Evolutionary conservation across 305 asterid genomes (phyloP).

Genomic region (Fraxinus nigra): DNA sequence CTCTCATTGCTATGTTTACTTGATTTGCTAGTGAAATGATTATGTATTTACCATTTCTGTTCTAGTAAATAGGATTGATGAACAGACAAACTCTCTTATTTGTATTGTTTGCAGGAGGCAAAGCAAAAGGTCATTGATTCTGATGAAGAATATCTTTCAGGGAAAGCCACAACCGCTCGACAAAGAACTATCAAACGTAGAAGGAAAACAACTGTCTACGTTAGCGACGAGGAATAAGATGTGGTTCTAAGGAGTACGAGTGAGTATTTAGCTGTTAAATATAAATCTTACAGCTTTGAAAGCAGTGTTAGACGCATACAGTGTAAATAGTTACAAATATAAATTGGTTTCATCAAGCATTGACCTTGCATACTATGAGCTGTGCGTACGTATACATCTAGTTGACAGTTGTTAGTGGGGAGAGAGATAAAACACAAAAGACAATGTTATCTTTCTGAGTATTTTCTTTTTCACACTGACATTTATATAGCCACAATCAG

Average conservation of each 20-base stretch:
- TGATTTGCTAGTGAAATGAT: neutral
- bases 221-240: constrained; percentile 41
- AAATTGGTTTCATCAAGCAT: neutral
- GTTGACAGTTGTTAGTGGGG: neutral
- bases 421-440: neutral
- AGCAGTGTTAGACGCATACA: constrained; percentile 25
- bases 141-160: constrained; percentile 48
- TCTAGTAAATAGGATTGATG: neutral
- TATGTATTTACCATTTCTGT: neutral
- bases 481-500: neutral
- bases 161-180: constrained; percentile 22
- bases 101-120: constrained; percentile 31
- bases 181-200: constrained; percentile 19
- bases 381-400: constrained; percentile 11
- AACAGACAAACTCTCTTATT: neutral
- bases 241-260: neutral
- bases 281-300: neutral
- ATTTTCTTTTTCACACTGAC: neutral
- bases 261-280: neutral
- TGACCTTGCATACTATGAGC: constrained; percentile 37
- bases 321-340: constrained; percentile 17
- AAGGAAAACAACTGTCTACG: constrained; percentile 41
- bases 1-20: neutral
- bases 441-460: neutral
- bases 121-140: constrained; percentile 43